Evolutionary conservation across 352 stramenopile genomes (phyloP).

Genomic region (Phytophthora macrochlamydospora): DNA sequence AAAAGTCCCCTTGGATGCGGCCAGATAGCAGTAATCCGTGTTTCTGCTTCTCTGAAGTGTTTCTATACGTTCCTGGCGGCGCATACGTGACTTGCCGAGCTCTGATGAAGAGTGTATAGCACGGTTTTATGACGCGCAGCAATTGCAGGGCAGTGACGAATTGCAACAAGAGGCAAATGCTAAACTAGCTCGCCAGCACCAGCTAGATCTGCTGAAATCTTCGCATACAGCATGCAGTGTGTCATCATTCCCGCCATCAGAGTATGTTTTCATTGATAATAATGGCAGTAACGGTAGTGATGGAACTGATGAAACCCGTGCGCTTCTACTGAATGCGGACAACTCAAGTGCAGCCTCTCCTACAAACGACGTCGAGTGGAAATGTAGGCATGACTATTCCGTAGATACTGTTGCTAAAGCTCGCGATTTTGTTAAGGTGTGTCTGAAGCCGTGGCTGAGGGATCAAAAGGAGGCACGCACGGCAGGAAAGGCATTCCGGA

Average conservation of each 20-base stretch:
- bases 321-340: neutral
- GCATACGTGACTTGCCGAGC: neutral
- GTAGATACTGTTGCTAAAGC: neutral
- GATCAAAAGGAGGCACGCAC: neutral
- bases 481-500: neutral
- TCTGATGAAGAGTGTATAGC: constrained; percentile 10
- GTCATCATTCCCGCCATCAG: neutral
- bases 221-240: neutral
- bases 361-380: neutral
- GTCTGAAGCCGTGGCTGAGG: neutral
- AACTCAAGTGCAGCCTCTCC: neutral
- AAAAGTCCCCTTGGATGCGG: neutral
- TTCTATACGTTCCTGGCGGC: constrained; percentile 6
- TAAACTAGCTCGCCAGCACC: neutral
- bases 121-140: constrained; percentile 1
- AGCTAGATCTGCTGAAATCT: neutral
- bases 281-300: neutral
- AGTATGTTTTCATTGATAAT: neutral
- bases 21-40: neutral
- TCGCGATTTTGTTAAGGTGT: neutral
- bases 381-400: neutral
- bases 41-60: constrained; percentile 10
- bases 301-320: neutral
- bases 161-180: constrained; percentile 1
- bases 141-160: neutral